Conservation (phyloP, 176 grass and related monocot genomes). For the Urochloa ruziziensis region DNA sequence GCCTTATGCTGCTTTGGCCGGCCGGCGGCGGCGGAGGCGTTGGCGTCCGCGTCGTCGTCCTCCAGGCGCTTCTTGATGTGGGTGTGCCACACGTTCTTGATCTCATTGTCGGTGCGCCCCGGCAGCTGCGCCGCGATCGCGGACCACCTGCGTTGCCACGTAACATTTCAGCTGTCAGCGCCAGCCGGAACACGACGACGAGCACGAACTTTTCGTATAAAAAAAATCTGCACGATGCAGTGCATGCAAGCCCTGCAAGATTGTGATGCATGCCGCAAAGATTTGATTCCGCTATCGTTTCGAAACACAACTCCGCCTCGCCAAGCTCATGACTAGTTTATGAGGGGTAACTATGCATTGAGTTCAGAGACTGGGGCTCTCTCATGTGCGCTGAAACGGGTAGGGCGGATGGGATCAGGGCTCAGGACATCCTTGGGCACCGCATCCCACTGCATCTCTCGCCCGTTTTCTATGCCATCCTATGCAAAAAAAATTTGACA, state of each 20-base stretch:
- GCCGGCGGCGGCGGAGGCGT: not conserved
- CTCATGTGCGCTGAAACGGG: constrained; percentile 34
- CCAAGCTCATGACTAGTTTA: not conserved
- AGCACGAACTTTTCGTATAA: not conserved
- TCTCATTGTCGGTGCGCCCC: constrained; percentile 64
- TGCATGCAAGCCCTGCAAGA: not conserved
- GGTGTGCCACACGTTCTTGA: constrained; percentile 70
- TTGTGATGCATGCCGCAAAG: constrained; percentile 13
- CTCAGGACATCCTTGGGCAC: not conserved
- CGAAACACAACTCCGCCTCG: constrained; percentile 8
- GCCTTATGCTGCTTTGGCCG: not conserved
- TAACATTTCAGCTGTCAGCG: not conserved
- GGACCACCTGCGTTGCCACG: constrained; percentile 46
- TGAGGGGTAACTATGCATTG: not conserved
- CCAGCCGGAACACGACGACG: constrained; percentile 9
- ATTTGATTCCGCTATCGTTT: constrained; percentile 39
- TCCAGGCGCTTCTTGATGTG: constrained; percentile 52
- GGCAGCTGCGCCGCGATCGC: constrained; percentile 51
- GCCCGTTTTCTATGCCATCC: not conserved
- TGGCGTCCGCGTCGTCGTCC: not conserved
- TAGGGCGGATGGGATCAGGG: constrained; percentile 19
- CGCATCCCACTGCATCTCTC: not conserved
- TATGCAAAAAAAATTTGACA: not conserved
- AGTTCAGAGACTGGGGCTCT: constrained; percentile 23
- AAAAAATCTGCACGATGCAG: not conserved